These are phyloP conservation scores for Peziza echinospora DNA, from an alignment of 495 filamentous ascomycete genomes.

Conservation along the genomic window DNA sequence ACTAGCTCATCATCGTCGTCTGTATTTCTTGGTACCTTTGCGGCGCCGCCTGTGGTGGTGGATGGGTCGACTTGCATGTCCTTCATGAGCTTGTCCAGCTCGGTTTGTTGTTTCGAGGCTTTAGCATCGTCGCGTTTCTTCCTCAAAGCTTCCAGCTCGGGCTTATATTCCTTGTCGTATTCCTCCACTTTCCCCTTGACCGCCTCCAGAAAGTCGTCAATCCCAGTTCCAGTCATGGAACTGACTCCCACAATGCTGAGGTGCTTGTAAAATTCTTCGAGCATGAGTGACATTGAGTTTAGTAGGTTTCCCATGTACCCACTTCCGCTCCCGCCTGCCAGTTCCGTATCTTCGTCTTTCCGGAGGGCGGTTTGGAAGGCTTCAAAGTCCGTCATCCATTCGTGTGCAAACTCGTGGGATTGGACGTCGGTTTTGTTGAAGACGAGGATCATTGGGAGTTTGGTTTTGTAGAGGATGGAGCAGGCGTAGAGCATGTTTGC, in stretches of 20 bases:
- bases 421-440: constrained; percentile 98
- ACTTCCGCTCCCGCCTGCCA: constrained; percentile 47
- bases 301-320: constrained; percentile 94
- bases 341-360: constrained; percentile 54
- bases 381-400: constrained; percentile 99
- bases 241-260: constrained; percentile 81
- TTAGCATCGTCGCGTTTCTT: constrained; percentile 55
- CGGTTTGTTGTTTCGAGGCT: constrained; percentile 44
- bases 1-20: constrained; percentile 8
- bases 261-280: constrained; percentile 94
- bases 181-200: constrained; percentile 72
- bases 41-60: constrained; percentile 20
- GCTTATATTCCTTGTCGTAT: constrained; percentile 77
- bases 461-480: constrained; percentile 94
- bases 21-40: constrained; percentile 18
- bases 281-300: constrained; percentile 92
- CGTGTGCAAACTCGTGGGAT: constrained; percentile 75
- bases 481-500: constrained; percentile 98
- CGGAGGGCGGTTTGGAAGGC: constrained; percentile 74
- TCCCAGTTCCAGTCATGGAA: constrained; percentile 74
- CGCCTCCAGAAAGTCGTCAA: constrained; percentile 80
- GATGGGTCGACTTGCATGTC: constrained; percentile 58
- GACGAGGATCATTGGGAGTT: constrained; percentile 90
- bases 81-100: constrained; percentile 79
- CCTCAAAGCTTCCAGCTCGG: constrained; percentile 63